These are phyloP conservation scores for Botrytis galanthina DNA, from an alignment of 2,329 filamentous ascomycete genomes.

Conservation along the genomic window DNA sequence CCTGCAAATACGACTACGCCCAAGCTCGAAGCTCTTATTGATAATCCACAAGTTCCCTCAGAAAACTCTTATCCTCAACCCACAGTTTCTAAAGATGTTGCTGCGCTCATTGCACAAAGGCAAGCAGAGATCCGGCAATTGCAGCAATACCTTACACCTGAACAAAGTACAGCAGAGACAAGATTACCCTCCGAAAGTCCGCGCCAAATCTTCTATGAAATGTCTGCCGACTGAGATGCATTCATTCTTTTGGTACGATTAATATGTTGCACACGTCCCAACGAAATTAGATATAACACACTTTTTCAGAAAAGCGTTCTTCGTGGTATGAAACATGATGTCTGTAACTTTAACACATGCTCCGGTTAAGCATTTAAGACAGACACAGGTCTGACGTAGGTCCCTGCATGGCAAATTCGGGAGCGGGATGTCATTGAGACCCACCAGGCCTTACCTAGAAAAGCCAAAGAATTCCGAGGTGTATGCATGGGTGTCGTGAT, in stretches of 20 bases:
- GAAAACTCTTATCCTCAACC: not conserved
- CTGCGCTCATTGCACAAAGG: not conserved
- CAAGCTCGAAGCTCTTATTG: not conserved
- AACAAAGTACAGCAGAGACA: not conserved
- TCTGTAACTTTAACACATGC: not conserved
- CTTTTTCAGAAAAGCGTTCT: not conserved
- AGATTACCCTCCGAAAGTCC: not conserved
- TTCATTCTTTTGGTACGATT: not conserved
- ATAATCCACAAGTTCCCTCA: not conserved
- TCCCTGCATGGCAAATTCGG: not conserved
- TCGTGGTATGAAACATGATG: not conserved
- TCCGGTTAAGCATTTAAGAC: not conserved
- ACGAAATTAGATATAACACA: not conserved
- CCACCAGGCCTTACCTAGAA: not conserved
- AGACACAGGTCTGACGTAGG: not conserved
- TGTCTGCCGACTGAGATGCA: not conserved
- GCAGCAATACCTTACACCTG: not conserved
- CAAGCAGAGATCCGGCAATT: constrained; percentile 10
- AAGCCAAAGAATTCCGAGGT: not conserved
- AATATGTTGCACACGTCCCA: not conserved
- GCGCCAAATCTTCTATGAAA: not conserved
- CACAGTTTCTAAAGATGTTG: not conserved
- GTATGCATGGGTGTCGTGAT: not conserved
- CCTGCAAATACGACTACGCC: not conserved
- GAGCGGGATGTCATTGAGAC: not conserved